A percentile compares a stretch with the other conserved stretches of the same genome.
phyloP scores from a whole-genome alignment of 306 rosid genomes.

The Citrullus mucosospermus region DNA sequence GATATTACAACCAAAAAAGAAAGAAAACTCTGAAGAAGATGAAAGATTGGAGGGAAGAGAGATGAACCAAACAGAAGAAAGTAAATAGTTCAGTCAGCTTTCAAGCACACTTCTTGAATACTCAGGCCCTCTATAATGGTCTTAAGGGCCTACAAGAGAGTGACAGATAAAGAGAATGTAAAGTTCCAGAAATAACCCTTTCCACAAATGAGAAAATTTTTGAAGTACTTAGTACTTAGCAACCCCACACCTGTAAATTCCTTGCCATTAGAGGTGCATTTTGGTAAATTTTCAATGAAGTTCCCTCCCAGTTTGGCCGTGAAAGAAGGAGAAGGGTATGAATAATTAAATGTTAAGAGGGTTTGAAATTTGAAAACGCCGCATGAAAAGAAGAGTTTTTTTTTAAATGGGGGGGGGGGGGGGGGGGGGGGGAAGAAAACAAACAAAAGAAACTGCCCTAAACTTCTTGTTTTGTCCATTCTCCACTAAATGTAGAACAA shows the following conservation, averaged over 20 bases:
- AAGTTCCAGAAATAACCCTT: constrained; percentile 8
- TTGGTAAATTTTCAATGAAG: neutral
- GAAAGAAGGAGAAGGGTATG: constrained; percentile 29
- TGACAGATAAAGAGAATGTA: neutral
- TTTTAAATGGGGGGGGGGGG: neutral
- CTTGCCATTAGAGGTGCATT: neutral
- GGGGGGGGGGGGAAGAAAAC: neutral
- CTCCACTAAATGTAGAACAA: neutral
- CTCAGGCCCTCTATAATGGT: constrained; percentile 8
- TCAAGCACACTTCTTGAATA: constrained; percentile 3
- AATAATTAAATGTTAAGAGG: constrained; percentile 9
- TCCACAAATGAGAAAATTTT: neutral
- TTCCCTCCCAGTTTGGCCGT: constrained; percentile 50
- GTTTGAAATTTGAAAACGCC: constrained; percentile 19
- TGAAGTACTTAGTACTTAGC: neutral
- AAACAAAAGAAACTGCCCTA: neutral
- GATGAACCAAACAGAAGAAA: neutral
- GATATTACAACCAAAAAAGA: neutral
- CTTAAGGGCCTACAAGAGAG: constrained; percentile 8
- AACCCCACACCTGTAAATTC: neutral
- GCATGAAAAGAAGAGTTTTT: constrained; percentile 11
- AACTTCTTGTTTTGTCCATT: constrained; percentile 13
- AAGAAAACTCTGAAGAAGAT: neutral
- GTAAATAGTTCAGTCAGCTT: constrained; percentile 7
- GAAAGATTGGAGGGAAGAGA: neutral